These are phyloP conservation scores for Cerioporus squamosus DNA, from an alignment of 1,284 basidiomycete genomes.

Conservation along the genomic window DNA sequence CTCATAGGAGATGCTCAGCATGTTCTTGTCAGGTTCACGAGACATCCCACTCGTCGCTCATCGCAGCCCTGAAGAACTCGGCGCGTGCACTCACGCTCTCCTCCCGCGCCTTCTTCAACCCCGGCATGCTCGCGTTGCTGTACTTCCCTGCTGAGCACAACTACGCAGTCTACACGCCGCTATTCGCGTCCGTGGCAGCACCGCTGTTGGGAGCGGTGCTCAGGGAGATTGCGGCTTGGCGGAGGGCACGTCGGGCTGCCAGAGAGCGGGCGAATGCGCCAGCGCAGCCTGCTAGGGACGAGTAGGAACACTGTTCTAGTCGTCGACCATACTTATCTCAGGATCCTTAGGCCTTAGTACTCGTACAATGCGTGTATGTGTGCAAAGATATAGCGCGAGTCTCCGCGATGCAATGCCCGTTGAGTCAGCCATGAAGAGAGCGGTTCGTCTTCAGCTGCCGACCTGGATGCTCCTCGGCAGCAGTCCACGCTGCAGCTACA, in stretches of 20 bases:
- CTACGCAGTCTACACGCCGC: conserved; percentile 91
- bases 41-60: conserved; percentile 45
- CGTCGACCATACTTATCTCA: no score
- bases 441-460: no score
- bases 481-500: no score
- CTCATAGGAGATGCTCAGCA: not conserved
- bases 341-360: no score
- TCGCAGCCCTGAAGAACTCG: conserved; percentile 61
- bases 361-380: no score
- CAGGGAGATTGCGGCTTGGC: conserved; percentile 71
- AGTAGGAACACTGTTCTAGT: not conserved
- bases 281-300: not conserved
- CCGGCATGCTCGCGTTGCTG: conserved; percentile 91
- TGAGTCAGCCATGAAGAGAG: no score
- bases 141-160: conserved; percentile 98
- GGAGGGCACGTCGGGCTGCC: conserved; percentile 25
- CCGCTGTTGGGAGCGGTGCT: conserved; percentile 79
- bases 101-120: conserved; percentile 95
- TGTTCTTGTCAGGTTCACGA: conserved; percentile 45
- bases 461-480: no score
- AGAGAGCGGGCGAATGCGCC: not conserved
- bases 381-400: no score
- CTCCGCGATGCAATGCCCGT: no score
- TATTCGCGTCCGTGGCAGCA: conserved; percentile 88
- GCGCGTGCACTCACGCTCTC: conserved; percentile 72